Conservation (phyloP, 2,329 filamentous ascomycete genomes). For the Stylonectria norvegica region DNA sequence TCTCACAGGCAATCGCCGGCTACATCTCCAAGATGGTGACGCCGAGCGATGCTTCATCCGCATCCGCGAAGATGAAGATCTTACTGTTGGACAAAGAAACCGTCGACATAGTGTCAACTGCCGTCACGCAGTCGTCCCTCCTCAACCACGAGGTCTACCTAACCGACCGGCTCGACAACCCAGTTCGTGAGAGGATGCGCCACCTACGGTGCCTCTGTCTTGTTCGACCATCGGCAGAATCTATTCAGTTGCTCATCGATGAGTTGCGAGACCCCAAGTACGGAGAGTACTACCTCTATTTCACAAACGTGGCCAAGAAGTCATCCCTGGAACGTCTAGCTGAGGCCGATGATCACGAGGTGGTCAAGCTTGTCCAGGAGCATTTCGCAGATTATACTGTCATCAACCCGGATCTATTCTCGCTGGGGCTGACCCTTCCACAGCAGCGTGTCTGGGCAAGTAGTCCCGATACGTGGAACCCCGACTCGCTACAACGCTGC, state of each 20-base stretch:
- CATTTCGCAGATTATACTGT: slow-evolving; percentile 96
- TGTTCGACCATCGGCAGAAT: slow-evolving; percentile 85
- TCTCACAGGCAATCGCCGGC: slow-evolving; percentile 86
- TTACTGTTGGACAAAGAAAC: slow-evolving; percentile 91
- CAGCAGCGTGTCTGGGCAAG: slow-evolving; percentile 76
- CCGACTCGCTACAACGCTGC: slow-evolving; percentile 79
- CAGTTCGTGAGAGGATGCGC: slow-evolving; percentile 91
- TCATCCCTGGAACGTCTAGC: slow-evolving; percentile 90
- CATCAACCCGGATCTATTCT: slow-evolving; percentile 91
- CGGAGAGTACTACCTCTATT: slow-evolving; percentile 94
- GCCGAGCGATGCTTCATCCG: slow-evolving; percentile 61
- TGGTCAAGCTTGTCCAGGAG: slow-evolving; percentile 90
- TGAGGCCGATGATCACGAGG: slow-evolving; percentile 95
- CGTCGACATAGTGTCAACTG: slow-evolving; percentile 88
- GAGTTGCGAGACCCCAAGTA: slow-evolving; percentile 96
- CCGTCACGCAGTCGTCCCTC: slow-evolving; percentile 90
- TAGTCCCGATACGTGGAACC: slow-evolving; percentile 83
- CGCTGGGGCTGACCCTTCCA: slow-evolving; percentile 69
- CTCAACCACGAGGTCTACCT: slow-evolving; percentile 97
- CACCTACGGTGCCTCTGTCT: slow-evolving; percentile 93
- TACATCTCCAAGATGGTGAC: slow-evolving; percentile 97
- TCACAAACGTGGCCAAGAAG: slow-evolving; percentile 97
- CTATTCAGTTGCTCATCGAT: slow-evolving; percentile 90
- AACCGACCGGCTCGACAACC: slow-evolving; percentile 91
- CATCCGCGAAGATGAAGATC: slow-evolving; percentile 96